A percentile compares a stretch with the other conserved stretches of the same genome.
Conservation (phyloP, 805 yeast species). For the Schizosaccharomyces japonicus region DNA sequence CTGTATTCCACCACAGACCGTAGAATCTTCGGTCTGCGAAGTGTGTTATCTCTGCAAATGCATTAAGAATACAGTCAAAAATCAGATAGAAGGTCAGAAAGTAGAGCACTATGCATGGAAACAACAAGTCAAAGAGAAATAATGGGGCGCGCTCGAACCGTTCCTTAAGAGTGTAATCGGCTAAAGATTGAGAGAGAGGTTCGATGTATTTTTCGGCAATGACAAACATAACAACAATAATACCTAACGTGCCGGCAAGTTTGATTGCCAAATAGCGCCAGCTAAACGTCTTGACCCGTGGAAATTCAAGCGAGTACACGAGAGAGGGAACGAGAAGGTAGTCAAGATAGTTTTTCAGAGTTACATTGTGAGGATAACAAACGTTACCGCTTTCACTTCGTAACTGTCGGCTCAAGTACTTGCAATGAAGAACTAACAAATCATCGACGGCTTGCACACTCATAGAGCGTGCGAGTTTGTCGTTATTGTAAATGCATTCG, state of each 20-base stretch:
- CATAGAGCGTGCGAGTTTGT: too few relatives aligned
- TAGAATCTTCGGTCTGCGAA: constrained; percentile 86
- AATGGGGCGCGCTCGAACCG: constrained; percentile 29
- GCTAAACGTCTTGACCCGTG: constrained; percentile 47
- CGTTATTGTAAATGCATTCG: not conserved
- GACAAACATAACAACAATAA: constrained; percentile 57
- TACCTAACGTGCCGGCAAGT: constrained; percentile 62
- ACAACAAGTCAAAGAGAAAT: constrained; percentile 40
- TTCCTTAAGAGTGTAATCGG: constrained; percentile 11
- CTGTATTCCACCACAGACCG: constrained; percentile 94
- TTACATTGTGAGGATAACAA: constrained; percentile 53
- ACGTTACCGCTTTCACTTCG: constrained; percentile 8
- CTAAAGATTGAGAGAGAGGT: not conserved
- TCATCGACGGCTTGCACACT: not conserved
- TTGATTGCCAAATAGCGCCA: constrained; percentile 47
- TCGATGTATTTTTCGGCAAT: constrained; percentile 30
- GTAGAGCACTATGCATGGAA: constrained; percentile 41
- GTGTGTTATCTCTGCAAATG: constrained; percentile 63
- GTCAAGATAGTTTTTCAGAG: constrained; percentile 38
- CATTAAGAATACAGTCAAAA: constrained; percentile 85
- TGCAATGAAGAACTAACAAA: not conserved
- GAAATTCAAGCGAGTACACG: constrained; percentile 62
- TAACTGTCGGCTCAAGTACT: constrained; percentile 25
- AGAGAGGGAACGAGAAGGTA: constrained; percentile 71
- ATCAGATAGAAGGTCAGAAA: constrained; percentile 63